Evolutionary conservation across 163 green algal species (phyloP), one percentile per base, ranked within the genome.

Genomic region (Trebouxiophyceae sp.): DNA sequence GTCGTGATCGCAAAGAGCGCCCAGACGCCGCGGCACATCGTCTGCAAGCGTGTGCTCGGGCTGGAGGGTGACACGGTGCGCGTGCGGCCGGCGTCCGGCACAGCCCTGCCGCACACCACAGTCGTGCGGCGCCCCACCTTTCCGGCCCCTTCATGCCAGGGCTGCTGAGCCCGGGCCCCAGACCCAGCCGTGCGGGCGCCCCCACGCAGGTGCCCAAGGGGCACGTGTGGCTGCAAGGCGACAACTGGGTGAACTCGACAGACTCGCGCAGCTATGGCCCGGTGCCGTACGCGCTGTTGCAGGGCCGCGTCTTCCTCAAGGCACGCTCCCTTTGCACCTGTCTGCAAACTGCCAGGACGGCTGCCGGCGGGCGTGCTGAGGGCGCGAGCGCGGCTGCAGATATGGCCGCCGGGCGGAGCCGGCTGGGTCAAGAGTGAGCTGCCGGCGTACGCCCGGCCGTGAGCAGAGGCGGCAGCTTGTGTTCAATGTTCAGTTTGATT

Each of bases 201-300:
- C 23, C 12, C 47, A 57, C 23, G 45, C 34, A 69, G 55, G 75
- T 94, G 26, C 87, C 87, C 0, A 44, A 67, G 24, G 87, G 87
- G 7, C 85, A 92, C 69, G 81, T 94, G 3, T 94, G 87, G 87
- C 70, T 91, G 45, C 86, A 91, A 59, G 87, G 87, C 1, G 87
- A 94, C 71, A 94, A 94, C 69, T 64, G 66, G 6, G 29, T 71
- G 54, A 93, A 93, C 59, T 92, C 84, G 2, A 89, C 83, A 0
- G 87, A 94, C 63, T 87, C 76, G 4, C 64, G 87, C 22, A 69
- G 87, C 45, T 94, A 93, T 71, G 87, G 87, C 1, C 76, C 87
- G 2, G 87, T 94, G 22, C 87, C 87, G 0, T 80, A 83, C 22
- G 78, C 76, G 0, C 45, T 93, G 33, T 22, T 94, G 4, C 56